Evolutionary conservation across 2,329 filamentous ascomycete genomes (phyloP), one percentile per base, ranked within the genome.

Genomic region (Akanthomyces uredinophilus): DNA sequence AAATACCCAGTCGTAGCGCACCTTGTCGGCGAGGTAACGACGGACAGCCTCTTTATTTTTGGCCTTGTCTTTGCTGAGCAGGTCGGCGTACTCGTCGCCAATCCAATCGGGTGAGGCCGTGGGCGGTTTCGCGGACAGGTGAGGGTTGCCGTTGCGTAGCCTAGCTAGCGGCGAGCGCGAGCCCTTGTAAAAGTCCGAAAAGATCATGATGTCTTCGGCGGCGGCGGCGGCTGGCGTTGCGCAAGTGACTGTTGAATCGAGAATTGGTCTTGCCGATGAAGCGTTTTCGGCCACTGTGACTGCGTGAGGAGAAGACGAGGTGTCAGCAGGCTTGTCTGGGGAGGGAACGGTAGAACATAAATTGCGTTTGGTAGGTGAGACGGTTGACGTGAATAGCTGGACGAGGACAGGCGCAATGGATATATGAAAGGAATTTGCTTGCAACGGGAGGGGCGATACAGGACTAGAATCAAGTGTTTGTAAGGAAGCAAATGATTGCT

Each of bases 21-120:
- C 75, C 66, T 80, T 83, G 24, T 79, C 77, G 3, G 75, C 72
- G 1, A 89, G 73, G 66, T 82, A 83, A 56, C 77, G 80, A 68
- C 78, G 83, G 41, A 88, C 81, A 14, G 86, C 86, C 46, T 86
- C 83, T 69, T 87, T 88, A 67, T 87, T 83, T 73, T 82, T 86
- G 29, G 72, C 65, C 70, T 87, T 87, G 70, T 88, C 86, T 68
- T 78, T 82, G 70, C 83, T 87, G 55, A 86, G 72, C 6, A 88
- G 77, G 68, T 88, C 86, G 22, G 83, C 79, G 64, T 87, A 82
- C 67, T 85, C 83, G 67, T 86, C 77, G 49, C 74, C 70, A n/a
- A 69, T 68, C 75, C 75, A 77, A 50, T 71, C 72, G 61, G 69
- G 70, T 64, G 69, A 66, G 61, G 63, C 59, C 60, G 68, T 64